Percentiles rank a stretch among this genome's conserved stretches.
phyloP scores from a whole-genome alignment of 768 basidiomycete species.

The Leucosporidium scottii region DNA sequence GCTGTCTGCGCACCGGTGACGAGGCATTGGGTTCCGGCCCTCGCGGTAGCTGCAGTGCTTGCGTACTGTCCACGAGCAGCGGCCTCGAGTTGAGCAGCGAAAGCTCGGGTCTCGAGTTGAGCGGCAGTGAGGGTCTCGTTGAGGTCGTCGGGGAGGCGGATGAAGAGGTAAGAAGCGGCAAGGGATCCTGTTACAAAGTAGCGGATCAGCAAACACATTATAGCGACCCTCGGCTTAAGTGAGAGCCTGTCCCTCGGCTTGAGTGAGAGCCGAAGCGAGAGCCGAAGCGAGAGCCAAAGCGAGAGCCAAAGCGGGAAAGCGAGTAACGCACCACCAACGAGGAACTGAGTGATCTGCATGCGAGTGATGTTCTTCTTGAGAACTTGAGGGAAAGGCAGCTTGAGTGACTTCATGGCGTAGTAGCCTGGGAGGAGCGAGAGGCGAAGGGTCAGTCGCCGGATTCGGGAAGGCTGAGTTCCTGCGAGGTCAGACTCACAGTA shows the following conservation, averaged over 20 bases:
- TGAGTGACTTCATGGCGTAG: slow-evolving; percentile 36
- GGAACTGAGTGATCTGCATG: slow-evolving; percentile 37
- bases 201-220: too few species aligned
- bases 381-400: slow-evolving; percentile 35
- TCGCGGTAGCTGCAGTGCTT: slow-evolving; percentile 11
- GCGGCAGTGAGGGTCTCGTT: slow-evolving; percentile 7
- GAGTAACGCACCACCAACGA: slow-evolving; percentile 29
- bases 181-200: slow-evolving; percentile 11
- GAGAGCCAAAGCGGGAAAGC: too few species aligned
- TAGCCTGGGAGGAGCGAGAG: slow-evolving; percentile 17
- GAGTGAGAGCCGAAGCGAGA: too few species aligned
- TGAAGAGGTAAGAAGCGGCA: slow-evolving; percentile 33
- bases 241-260: too few species aligned
- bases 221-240: too few species aligned
- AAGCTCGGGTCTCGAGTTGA: slow-evolving; percentile 3
- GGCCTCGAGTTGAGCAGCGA: slow-evolving; percentile 1
- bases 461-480: not conserved
- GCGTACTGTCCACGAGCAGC: slow-evolving; percentile 6
- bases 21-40: slow-evolving; percentile 25
- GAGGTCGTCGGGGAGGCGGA: slow-evolving; percentile 22
- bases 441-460: too few species aligned
- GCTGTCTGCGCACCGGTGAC: slow-evolving; percentile 26
- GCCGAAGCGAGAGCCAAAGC: too few species aligned
- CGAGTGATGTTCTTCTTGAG: slow-evolving; percentile 33
- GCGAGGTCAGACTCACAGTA: not conserved